phyloP scores from a whole-genome alignment of 2,329 filamentous ascomycete species.

The Exophiala sideris region DNA sequence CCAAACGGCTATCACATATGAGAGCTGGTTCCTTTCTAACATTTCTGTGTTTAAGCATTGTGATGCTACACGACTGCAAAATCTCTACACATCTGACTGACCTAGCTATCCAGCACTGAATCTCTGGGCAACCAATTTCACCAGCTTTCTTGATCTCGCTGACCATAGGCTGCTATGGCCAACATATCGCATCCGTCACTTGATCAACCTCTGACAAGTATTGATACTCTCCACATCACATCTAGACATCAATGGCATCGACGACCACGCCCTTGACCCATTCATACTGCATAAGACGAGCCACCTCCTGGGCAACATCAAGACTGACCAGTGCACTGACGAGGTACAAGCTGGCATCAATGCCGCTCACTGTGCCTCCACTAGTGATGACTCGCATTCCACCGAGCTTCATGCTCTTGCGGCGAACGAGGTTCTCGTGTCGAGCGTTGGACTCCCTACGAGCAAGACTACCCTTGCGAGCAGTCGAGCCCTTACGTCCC shows the following conservation, averaged over 20 bases:
- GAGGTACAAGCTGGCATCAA: constrained; percentile 81
- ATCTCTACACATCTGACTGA: neutral
- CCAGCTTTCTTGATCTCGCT: neutral
- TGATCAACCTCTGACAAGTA: neutral
- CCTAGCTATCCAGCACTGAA: neutral
- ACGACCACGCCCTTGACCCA: constrained; percentile 51
- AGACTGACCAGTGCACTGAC: constrained; percentile 78
- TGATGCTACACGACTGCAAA: neutral
- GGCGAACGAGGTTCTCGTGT: constrained; percentile 75
- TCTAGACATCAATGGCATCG: constrained; percentile 30
- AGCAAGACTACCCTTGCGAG: constrained; percentile 77
- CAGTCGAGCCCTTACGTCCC: constrained; percentile 59
- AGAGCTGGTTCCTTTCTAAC: neutral
- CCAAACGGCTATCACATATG: neutral
- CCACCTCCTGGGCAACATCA: constrained; percentile 71
- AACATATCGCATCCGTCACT: neutral
- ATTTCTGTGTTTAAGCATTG: neutral
- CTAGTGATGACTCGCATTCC: constrained; percentile 72
- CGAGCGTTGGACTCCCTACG: constrained; percentile 71
- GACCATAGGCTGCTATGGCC: constrained; percentile 11
- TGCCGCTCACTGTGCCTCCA: constrained; percentile 72
- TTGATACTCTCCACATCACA: neutral
- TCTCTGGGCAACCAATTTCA: neutral
- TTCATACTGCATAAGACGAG: constrained; percentile 72
- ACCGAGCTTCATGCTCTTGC: constrained; percentile 69